phyloP scores from a whole-genome alignment of 345 rosid species.

The Anastatica hierochuntica region DNA sequence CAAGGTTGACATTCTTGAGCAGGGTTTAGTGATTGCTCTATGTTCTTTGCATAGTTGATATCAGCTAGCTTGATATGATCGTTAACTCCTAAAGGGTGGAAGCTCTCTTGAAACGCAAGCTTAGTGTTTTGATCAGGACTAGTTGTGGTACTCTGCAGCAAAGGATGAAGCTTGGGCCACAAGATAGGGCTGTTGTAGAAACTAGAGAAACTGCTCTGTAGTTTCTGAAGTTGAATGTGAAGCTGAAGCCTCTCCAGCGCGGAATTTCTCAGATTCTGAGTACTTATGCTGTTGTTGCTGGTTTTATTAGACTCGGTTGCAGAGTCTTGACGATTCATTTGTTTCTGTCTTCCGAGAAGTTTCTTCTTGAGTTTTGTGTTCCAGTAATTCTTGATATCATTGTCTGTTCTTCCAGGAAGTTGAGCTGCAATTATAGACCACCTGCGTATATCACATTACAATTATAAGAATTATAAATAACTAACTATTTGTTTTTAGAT shows the following conservation, averaged over 20 bases:
- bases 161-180: slow-evolving; percentile 75
- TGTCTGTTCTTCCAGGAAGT: slow-evolving; percentile 96
- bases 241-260: slow-evolving; percentile 88
- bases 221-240: slow-evolving; percentile 82
- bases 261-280: slow-evolving; percentile 54
- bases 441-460: slow-evolving; percentile 30
- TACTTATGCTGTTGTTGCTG: slow-evolving; percentile 26
- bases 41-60: slow-evolving; percentile 14
- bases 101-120: slow-evolving; percentile 21
- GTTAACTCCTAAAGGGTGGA: slow-evolving; percentile 9
- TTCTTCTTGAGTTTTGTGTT: slow-evolving; percentile 96
- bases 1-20: slow-evolving; percentile 18
- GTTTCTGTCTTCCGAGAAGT: slow-evolving; percentile 73
- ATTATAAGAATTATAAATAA: too few relatives aligned
- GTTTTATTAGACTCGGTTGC: slow-evolving; percentile 12
- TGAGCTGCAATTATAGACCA: slow-evolving; percentile 99
- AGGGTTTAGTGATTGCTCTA: slow-evolving; percentile 8
- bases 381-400: slow-evolving; percentile 96
- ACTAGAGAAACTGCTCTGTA: slow-evolving; percentile 47
- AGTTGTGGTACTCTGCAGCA: slow-evolving; percentile 14
- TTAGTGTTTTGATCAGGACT: slow-evolving; percentile 10
- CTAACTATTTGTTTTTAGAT: too few relatives aligned
- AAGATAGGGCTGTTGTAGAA: slow-evolving; percentile 53
- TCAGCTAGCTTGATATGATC: slow-evolving; percentile 10
- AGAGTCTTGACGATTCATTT: slow-evolving; percentile 34